A percentile compares a stretch with the other conserved stretches of the same genome.
Conservation (phyloP, 2,329 filamentous ascomycete genomes). For the Alternaria sp. region DNA sequence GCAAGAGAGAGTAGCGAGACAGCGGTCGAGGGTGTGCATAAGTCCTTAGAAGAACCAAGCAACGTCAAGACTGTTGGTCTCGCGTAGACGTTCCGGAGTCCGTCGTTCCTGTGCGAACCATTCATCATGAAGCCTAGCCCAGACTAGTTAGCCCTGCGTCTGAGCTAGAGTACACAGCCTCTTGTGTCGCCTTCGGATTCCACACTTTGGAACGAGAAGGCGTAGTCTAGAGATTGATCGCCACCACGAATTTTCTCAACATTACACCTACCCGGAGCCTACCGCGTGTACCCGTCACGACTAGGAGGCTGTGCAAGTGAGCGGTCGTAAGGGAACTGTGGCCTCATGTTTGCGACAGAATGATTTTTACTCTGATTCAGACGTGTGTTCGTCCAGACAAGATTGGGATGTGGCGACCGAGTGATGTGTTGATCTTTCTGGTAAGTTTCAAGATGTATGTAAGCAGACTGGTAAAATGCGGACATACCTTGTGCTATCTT, state of each 20-base stretch:
- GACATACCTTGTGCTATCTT: neutral
- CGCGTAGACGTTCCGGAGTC: constrained; percentile 2
- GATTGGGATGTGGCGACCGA: neutral
- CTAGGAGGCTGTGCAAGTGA: neutral
- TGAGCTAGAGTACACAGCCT: constrained; percentile 19
- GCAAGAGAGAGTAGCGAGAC: neutral
- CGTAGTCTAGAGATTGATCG: neutral
- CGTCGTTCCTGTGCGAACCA: constrained; percentile 4
- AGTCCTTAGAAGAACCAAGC: neutral
- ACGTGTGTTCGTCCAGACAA: neutral
- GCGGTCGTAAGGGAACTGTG: neutral
- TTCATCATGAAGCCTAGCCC: constrained; percentile 1
- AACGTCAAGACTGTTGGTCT: constrained; percentile 5
- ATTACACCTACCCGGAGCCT: neutral
- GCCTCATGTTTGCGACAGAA: neutral
- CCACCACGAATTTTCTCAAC: neutral
- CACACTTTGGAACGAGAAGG: neutral
- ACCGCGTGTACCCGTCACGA: neutral
- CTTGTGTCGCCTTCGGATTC: constrained; percentile 11
- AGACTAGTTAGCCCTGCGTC: constrained; percentile 7
- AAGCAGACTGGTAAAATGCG: too few relatives aligned
- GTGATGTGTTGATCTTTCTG: neutral
- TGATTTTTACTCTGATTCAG: neutral
- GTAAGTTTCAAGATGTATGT: too few relatives aligned
- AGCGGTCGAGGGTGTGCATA: neutral